Evolutionary conservation across 2,329 filamentous ascomycete genomes (phyloP).

Genomic region (Xylogone sp.): DNA sequence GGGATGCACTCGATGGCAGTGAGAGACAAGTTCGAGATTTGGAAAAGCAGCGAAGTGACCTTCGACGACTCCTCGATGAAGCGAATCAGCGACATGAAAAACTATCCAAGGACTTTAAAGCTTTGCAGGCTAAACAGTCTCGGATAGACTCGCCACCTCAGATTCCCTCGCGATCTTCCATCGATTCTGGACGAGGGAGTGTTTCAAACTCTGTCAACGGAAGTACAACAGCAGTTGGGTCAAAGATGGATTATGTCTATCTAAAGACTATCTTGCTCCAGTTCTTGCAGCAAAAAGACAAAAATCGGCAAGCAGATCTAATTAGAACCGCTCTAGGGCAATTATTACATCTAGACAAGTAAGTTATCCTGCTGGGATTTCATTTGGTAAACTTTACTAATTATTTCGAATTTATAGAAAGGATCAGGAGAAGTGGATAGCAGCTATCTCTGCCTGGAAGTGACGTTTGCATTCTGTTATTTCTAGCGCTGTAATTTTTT

Average conservation of each 20-base stretch:
- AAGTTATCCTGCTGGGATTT: conserved; percentile 31
- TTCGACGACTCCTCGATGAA: conserved; percentile 75
- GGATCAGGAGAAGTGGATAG: conserved; percentile 85
- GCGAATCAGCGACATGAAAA: conserved; percentile 74
- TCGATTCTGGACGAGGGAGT: conserved; percentile 30
- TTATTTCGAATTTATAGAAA: conserved; percentile 36
- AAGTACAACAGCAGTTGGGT: conserved; percentile 11
- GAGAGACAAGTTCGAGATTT: conserved; percentile 80
- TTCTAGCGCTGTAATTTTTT: too few species aligned
- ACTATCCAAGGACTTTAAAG: conserved; percentile 63
- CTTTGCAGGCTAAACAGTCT: conserved; percentile 41
- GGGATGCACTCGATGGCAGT: conserved; percentile 78
- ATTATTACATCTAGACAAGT: conserved; percentile 74
- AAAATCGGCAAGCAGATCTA: conserved; percentile 69
- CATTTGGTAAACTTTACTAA: conserved; percentile 9
- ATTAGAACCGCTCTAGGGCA: conserved; percentile 70
- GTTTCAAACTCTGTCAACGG: conserved; percentile 18
- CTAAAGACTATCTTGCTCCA: conserved; percentile 78
- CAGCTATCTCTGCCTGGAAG: conserved; percentile 49
- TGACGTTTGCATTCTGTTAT: too few species aligned
- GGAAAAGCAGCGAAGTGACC: conserved; percentile 75
- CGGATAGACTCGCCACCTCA: conserved; percentile 24
- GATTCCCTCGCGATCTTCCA: conserved; percentile 17
- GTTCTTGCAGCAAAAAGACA: conserved; percentile 78
- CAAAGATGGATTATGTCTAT: conserved; percentile 45